Percentiles rank a stretch among this genome's conserved stretches.
Evolutionary conservation across 176 grass and related monocot genomes (phyloP).

Genomic region (Miscanthus lutarioriparius): DNA sequence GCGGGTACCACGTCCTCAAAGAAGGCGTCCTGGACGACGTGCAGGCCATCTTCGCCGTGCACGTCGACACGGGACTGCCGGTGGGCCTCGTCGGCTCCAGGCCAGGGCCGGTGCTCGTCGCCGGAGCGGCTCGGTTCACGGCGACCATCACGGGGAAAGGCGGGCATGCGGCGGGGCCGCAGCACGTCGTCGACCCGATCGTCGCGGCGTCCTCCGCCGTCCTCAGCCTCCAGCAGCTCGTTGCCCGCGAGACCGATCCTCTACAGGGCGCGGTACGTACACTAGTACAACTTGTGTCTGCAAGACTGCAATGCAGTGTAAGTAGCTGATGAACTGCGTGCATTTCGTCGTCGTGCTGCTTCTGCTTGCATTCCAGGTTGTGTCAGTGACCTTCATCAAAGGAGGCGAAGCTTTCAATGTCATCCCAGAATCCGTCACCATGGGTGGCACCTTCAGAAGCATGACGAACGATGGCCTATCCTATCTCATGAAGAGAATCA

Average conservation of each 20-base stretch:
- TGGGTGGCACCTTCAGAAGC: constrained; percentile 78
- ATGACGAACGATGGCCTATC: constrained; percentile 56
- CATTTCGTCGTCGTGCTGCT: neutral
- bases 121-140: constrained; percentile 58
- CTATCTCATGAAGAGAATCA: constrained; percentile 56
- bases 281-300: no score
- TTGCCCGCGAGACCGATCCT: constrained; percentile 61
- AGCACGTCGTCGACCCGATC: constrained; percentile 55
- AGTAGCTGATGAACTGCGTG: neutral
- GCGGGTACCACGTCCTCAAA: constrained; percentile 64
- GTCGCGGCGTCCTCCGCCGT: constrained; percentile 48
- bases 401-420: constrained; percentile 73
- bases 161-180: constrained; percentile 62
- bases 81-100: constrained; percentile 49
- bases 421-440: constrained; percentile 51
- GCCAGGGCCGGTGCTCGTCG: constrained; percentile 62
- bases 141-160: constrained; percentile 68
- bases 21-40: constrained; percentile 55
- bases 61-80: constrained; percentile 22
- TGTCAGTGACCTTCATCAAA: constrained; percentile 58
- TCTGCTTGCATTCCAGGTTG: constrained; percentile 39
- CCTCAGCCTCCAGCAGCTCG: constrained; percentile 65
- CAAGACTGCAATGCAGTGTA: neutral
- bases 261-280: constrained; percentile 55
- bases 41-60: constrained; percentile 60